A percentile compares a stretch with the other conserved stretches of the same genome.
phyloP scores from a whole-genome alignment of 805 yeast species.

The Yamadazyma philogaea region DNA sequence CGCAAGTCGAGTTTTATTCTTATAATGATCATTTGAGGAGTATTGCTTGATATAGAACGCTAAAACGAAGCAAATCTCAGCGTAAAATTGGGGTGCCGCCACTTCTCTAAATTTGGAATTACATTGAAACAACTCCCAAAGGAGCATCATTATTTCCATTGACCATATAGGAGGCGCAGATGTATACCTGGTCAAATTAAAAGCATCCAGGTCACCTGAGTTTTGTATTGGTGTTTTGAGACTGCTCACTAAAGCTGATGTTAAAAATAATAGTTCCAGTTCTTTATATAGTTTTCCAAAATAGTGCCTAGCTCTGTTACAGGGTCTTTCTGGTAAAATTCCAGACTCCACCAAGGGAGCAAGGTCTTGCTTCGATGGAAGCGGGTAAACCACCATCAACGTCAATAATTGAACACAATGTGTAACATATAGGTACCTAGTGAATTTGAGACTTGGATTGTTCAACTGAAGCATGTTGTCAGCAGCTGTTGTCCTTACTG shows the following conservation, averaged over 20 bases:
- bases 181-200: constrained; percentile 4
- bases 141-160: constrained; percentile 54
- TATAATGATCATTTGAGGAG: constrained; percentile 35
- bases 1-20: constrained; percentile 47
- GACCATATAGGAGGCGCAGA: constrained; percentile 44
- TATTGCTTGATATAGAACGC: constrained; percentile 56
- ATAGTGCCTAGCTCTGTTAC: constrained; percentile 49
- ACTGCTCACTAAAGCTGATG: constrained; percentile 45
- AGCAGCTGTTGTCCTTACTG: constrained; percentile 35
- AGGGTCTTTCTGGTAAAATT: constrained; percentile 28
- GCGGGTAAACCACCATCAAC: constrained; percentile 58
- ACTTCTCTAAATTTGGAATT: constrained; percentile 53
- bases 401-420: constrained; percentile 61
- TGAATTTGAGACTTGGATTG: constrained; percentile 22
- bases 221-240: constrained; percentile 43
- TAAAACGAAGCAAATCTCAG: constrained; percentile 52
- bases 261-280: constrained; percentile 50
- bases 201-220: constrained; percentile 14
- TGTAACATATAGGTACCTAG: constrained; percentile 47
- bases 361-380: constrained; percentile 37
- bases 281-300: constrained; percentile 54
- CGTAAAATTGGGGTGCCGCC: constrained; percentile 40
- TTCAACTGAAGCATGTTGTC: constrained; percentile 45
- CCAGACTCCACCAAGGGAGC: neutral
- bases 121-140: constrained; percentile 78